These are phyloP conservation scores for Yamadazyma insecticola DNA, from an alignment of 805 yeast species.

Conservation along the genomic window DNA sequence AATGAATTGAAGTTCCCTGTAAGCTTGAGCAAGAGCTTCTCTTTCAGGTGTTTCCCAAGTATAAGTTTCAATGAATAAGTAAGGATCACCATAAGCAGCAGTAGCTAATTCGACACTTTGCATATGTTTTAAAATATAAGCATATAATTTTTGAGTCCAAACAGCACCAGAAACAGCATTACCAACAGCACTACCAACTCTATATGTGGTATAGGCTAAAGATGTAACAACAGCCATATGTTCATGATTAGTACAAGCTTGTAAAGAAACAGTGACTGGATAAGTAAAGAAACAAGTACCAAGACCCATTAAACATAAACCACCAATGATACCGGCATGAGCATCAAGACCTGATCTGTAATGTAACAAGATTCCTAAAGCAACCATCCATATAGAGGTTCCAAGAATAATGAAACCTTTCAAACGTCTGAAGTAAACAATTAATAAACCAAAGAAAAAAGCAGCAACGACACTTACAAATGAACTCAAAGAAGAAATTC, in stretches of 20 bases:
- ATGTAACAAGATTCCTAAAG: constrained; percentile 56
- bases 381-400: constrained; percentile 49
- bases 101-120: constrained; percentile 21
- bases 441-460: constrained; percentile 50
- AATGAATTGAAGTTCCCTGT: constrained; percentile 53
- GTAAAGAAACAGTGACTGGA: constrained; percentile 56
- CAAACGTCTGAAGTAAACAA: constrained; percentile 46
- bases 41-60: constrained; percentile 67
- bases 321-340: constrained; percentile 56
- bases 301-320: constrained; percentile 58
- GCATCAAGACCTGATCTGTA: constrained; percentile 46
- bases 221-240: constrained; percentile 60
- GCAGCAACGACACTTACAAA: constrained; percentile 61
- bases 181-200: constrained; percentile 62
- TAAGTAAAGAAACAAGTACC: constrained; percentile 72
- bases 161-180: constrained; percentile 64
- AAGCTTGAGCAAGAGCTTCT: constrained; percentile 50
- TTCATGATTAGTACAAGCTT: constrained; percentile 54
- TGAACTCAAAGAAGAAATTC: constrained; percentile 57
- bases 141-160: constrained; percentile 63
- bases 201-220: constrained; percentile 51
- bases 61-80: constrained; percentile 38
- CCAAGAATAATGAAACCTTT: constrained; percentile 62
- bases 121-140: constrained; percentile 30
- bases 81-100: constrained; percentile 12